Conservation (phyloP, 768 basidiomycete genomes). For the Psilocybe sp. region DNA sequence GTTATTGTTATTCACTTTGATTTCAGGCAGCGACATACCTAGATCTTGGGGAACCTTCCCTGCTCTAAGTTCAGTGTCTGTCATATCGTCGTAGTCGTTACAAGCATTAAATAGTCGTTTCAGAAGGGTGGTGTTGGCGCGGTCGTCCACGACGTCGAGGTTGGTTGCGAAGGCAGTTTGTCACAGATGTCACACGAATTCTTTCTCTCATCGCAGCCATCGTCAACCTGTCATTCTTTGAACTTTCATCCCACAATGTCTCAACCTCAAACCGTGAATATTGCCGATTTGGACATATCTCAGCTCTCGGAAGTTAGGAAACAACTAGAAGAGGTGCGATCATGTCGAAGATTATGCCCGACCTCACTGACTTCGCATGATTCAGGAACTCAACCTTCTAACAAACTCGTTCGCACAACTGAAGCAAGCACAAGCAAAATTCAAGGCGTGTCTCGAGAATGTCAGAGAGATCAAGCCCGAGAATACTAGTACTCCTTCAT, state of each 20-base stretch:
- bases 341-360: background rate
- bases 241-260: constrained; percentile 6
- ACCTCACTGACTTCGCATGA: constrained; percentile 3
- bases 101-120: too few relatives aligned
- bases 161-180: too few relatives aligned
- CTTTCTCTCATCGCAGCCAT: too few relatives aligned
- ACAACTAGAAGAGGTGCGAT: constrained; percentile 83
- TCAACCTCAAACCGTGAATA: constrained; percentile 64
- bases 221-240: too few relatives aligned
- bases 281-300: constrained; percentile 78
- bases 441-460: constrained; percentile 82
- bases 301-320: constrained; percentile 88
- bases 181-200: too few relatives aligned
- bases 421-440: constrained; percentile 91
- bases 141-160: too few relatives aligned
- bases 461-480: constrained; percentile 69
- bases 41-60: constrained; percentile 50
- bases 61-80: constrained; percentile 1
- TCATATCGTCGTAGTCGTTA: background rate
- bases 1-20: background rate
- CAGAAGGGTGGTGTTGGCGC: too few relatives aligned
- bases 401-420: constrained; percentile 91
- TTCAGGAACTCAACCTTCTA: constrained; percentile 89
- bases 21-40: constrained; percentile 29
- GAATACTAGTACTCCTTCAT: constrained; percentile 49